phyloP scores from a whole-genome alignment of 1,284 basidiomycete species.

The Rhodotorula mucilaginosa region DNA sequence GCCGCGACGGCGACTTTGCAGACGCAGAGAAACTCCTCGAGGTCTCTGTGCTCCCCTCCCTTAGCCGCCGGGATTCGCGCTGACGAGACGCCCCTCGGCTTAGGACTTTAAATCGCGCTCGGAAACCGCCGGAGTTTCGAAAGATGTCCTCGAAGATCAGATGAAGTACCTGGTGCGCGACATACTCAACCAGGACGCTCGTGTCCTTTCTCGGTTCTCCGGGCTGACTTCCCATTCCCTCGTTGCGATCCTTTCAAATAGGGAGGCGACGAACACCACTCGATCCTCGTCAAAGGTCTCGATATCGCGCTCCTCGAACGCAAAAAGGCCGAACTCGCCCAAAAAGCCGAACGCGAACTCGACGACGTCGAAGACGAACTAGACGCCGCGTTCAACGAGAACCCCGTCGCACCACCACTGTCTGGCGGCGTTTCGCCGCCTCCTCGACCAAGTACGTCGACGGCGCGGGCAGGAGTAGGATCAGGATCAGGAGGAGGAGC shows the following conservation, averaged over 20 bases:
- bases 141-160: constrained; percentile 22
- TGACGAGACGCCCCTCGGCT: no score
- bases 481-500: neutral
- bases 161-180: constrained; percentile 36
- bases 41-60: constrained; percentile 4
- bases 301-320: constrained; percentile 47
- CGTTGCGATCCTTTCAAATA: neutral
- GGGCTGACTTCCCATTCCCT: no score
- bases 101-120: constrained; percentile 35
- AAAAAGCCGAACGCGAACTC: constrained; percentile 12
- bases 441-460: neutral
- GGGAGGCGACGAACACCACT: constrained; percentile 47
- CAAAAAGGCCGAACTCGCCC: constrained; percentile 38
- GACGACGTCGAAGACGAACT: constrained; percentile 31
- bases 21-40: constrained; percentile 36
- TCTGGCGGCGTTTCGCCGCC: neutral
- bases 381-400: constrained; percentile 15
- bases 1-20: constrained; percentile 33
- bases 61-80: neutral
- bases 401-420: neutral
- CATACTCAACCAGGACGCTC: no score
- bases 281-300: constrained; percentile 47
- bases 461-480: no score
- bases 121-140: constrained; percentile 8
- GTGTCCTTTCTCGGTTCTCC: neutral